Evolutionary conservation across 2,329 filamentous ascomycete species (phyloP).

Genomic region (Dothidotthia symphoricarpi): DNA sequence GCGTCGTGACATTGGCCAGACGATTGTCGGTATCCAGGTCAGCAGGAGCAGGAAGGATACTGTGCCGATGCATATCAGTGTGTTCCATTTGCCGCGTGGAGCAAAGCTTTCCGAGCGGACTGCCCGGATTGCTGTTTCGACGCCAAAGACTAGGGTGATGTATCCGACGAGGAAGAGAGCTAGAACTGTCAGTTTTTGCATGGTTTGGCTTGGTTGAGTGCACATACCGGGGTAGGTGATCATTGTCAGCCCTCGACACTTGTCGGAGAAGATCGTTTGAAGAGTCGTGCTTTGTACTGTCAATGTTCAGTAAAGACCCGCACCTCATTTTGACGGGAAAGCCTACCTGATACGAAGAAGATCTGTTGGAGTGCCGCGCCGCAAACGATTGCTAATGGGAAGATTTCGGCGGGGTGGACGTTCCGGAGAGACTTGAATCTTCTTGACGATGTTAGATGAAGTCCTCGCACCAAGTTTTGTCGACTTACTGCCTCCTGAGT

Average conservation of each 20-base stretch:
- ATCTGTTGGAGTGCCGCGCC: slow-evolving; percentile 40
- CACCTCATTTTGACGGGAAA: no score
- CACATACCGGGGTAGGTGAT: slow-evolving; percentile 42
- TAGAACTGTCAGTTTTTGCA: slow-evolving; percentile 37
- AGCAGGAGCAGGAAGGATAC: slow-evolving; percentile 54
- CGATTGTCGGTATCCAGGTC: slow-evolving; percentile 60
- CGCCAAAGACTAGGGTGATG: slow-evolving; percentile 63
- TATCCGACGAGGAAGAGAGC: slow-evolving; percentile 67
- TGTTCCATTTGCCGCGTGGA: slow-evolving; percentile 59
- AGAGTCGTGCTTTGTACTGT: slow-evolving; percentile 40
- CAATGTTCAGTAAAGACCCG: no score
- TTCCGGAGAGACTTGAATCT: slow-evolving; percentile 38
- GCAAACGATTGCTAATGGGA: slow-evolving; percentile 42
- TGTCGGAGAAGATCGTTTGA: slow-evolving; percentile 37
- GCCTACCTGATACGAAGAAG: slow-evolving; percentile 31
- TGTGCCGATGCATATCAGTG: slow-evolving; percentile 56
- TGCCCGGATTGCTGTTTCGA: slow-evolving; percentile 60
- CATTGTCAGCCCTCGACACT: slow-evolving; percentile 38
- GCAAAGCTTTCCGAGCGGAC: slow-evolving; percentile 58
- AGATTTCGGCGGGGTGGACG: slow-evolving; percentile 43
- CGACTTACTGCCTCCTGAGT: slow-evolving; percentile 34
- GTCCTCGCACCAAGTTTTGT: no score
- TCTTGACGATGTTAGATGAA: slow-evolving; percentile 24
- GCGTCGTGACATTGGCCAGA: slow-evolving; percentile 56
- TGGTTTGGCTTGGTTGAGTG: not conserved